Conservation (phyloP, 1,139 yeast genomes). For the Nakaseomyces bracarensis region DNA sequence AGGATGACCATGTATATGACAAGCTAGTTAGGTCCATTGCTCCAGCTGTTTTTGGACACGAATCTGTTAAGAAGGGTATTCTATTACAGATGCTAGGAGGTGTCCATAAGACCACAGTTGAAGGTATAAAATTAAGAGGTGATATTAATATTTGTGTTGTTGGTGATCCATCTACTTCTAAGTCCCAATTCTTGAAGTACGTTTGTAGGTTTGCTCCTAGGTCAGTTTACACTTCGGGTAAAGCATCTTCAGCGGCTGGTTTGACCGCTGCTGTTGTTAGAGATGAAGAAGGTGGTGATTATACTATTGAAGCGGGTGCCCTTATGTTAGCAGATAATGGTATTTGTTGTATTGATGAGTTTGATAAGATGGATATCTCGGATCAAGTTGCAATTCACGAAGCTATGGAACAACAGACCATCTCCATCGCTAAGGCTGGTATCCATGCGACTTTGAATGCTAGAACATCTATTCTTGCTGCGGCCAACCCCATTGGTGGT, state of each 20-base stretch:
- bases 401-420: slow-evolving; percentile 99
- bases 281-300: slow-evolving; percentile 97
- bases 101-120: slow-evolving; percentile 88
- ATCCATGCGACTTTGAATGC: slow-evolving; percentile 96
- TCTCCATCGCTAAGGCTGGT: slow-evolving; percentile 96
- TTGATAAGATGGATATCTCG: slow-evolving; percentile 90
- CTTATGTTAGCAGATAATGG: slow-evolving; percentile 98
- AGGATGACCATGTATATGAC: slow-evolving; percentile 76
- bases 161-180: slow-evolving; percentile 97
- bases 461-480: slow-evolving; percentile 90
- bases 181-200: slow-evolving; percentile 90
- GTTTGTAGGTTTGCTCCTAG: slow-evolving; percentile 89
- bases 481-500: slow-evolving; percentile 96
- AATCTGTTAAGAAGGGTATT: slow-evolving; percentile 85
- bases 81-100: slow-evolving; percentile 87
- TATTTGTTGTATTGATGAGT: slow-evolving; percentile 96
- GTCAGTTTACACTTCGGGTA: slow-evolving; percentile 95
- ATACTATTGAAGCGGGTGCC: slow-evolving; percentile 98
- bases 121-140: slow-evolving; percentile 93
- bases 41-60: slow-evolving; percentile 97
- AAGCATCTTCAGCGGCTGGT: slow-evolving; percentile 98
- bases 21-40: slow-evolving; percentile 85
- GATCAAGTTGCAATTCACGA: slow-evolving; percentile 99
- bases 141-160: slow-evolving; percentile 95
- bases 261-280: slow-evolving; percentile 95